Percentiles rank a stretch among this genome's conserved stretches.
These are phyloP conservation scores for Royoungia palumana DNA, from an alignment of 768 basidiomycete species.

Conservation along the genomic window DNA sequence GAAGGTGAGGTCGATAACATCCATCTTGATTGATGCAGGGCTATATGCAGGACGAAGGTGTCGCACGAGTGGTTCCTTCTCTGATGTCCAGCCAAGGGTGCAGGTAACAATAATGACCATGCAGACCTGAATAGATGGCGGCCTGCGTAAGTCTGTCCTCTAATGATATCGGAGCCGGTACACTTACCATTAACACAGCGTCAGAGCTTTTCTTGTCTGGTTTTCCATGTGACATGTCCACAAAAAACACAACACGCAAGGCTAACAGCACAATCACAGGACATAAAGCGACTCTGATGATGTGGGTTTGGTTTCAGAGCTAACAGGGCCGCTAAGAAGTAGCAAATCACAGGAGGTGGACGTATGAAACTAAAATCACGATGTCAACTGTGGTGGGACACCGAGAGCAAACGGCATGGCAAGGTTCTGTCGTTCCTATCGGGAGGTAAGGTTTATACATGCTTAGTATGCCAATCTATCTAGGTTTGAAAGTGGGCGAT, in stretches of 20 bases:
- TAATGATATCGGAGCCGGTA: no score
- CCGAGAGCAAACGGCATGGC: neutral
- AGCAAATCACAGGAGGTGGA: conserved; percentile 45
- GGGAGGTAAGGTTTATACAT: no score
- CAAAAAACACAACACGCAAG: conserved; percentile 34
- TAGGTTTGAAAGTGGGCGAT: no score
- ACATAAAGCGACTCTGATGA: conserved; percentile 43
- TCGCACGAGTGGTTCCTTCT: conserved; percentile 13
- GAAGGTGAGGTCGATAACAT: conserved; percentile 48
- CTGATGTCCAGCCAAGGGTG: conserved; percentile 17
- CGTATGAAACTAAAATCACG: conserved; percentile 32
- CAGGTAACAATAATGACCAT: conserved; percentile 14
- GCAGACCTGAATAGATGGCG: conserved; percentile 1
- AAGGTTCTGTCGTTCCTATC: neutral
- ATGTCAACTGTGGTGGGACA: conserved; percentile 28
- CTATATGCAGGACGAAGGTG: conserved; percentile 4
- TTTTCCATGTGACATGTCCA: conserved; percentile 10
- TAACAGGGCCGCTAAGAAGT: conserved; percentile 48
- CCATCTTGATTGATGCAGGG: conserved; percentile 12
- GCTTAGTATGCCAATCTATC: no score
- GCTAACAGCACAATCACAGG: conserved; percentile 43
- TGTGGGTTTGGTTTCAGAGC: conserved; percentile 44
- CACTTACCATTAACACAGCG: conserved; percentile 10
- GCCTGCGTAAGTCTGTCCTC: neutral
- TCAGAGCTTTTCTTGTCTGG: conserved; percentile 5